Conservation (phyloP, 345 rosid species). For the Populus euphratica region DNA sequence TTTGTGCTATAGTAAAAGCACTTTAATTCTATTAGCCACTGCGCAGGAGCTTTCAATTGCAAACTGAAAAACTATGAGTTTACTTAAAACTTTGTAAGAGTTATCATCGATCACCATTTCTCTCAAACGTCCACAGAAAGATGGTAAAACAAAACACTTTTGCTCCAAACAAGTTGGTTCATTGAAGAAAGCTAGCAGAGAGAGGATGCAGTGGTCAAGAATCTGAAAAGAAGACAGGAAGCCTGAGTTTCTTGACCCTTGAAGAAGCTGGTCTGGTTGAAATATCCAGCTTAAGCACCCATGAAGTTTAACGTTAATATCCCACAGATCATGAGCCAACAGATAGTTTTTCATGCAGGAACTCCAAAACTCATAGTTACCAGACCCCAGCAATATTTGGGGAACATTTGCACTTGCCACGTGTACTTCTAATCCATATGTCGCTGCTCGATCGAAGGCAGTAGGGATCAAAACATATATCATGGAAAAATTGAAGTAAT, state of each 20-base stretch:
- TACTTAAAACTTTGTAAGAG: conserved; percentile 18
- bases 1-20: too few species aligned
- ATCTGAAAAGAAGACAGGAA: conserved; percentile 36
- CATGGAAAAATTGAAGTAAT: too few species aligned
- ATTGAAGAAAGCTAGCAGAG: conserved; percentile 17
- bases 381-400: too few species aligned
- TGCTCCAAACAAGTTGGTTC: conserved; percentile 3
- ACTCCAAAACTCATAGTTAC: too few species aligned
- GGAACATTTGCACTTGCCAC: too few species aligned
- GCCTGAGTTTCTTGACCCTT: conserved; percentile 51
- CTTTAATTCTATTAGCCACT: too few species aligned
- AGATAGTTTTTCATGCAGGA: too few species aligned
- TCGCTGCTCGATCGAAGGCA: too few species aligned
- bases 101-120: conserved; percentile 24
- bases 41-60: too few species aligned
- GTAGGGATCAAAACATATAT: too few species aligned
- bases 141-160: neutral
- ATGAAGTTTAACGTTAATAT: conserved; percentile 71
- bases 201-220: conserved; percentile 36
- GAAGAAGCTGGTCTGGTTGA: conserved; percentile 95
- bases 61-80: conserved; percentile 12
- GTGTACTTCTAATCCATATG: too few species aligned
- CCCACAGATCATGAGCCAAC: too few species aligned
- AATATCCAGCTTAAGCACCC: conserved; percentile 67
- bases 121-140: conserved; percentile 7